These are phyloP conservation scores for Coelastrella sp. DNA, from an alignment of 139 green algal genomes.

Conservation along the genomic window DNA sequence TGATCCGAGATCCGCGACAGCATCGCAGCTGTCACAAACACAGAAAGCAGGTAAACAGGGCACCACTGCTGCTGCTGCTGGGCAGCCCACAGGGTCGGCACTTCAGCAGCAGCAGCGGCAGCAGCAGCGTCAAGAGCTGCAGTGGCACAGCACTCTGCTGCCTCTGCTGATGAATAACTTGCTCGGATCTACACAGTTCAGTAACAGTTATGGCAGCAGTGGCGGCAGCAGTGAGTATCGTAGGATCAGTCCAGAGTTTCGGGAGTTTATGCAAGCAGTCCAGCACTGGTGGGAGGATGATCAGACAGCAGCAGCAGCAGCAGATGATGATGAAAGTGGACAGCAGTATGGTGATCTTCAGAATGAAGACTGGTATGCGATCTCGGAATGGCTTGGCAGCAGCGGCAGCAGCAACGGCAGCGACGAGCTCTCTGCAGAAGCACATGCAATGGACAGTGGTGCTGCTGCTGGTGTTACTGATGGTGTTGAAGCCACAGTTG, in stretches of 20 bases:
- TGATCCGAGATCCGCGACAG: no score
- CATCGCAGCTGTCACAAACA: no score
- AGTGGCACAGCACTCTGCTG: not conserved
- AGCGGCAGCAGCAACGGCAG: not conserved
- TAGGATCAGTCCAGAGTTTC: not conserved
- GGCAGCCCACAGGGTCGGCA: not conserved
- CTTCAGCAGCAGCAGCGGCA: not conserved
- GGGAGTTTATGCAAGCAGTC: not conserved
- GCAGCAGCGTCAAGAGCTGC: not conserved
- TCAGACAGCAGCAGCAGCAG: not conserved
- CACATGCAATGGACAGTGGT: not conserved
- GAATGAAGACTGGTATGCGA: no score
- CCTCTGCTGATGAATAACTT: not conserved
- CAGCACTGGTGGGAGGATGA: not conserved
- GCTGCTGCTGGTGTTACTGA: no score
- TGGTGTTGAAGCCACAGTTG: no score
- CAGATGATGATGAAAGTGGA: not conserved
- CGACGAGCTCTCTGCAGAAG: not conserved
- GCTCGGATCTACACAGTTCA: no score
- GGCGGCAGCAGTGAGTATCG: not conserved
- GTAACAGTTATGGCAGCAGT: not conserved
- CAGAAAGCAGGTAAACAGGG: not conserved
- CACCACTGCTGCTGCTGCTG: not conserved
- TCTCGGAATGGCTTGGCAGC: no score
- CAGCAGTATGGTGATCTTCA: no score